These are phyloP conservation scores for Backusella luteola DNA, from an alignment of 192 early-diverging fungal species.

Conservation along the genomic window DNA sequence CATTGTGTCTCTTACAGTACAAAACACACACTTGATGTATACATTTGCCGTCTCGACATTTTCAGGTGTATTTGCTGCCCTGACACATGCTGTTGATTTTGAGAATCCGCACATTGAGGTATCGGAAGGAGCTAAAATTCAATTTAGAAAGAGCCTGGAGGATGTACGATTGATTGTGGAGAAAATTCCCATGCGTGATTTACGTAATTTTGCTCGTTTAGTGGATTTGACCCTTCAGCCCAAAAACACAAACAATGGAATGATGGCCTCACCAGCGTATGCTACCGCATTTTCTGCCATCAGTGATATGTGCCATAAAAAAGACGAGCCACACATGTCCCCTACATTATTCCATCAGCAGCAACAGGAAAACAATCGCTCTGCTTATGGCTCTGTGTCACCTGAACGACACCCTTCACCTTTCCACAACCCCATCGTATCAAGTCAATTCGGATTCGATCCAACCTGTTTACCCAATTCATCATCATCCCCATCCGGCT, in stretches of 20 bases:
- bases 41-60: conserved; percentile 11
- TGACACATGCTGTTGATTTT: conserved; percentile 29
- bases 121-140: conserved; percentile 19
- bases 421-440: conserved; percentile 9
- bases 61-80: conserved; percentile 25
- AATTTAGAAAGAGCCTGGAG: conserved; percentile 20
- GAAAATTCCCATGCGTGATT: conserved; percentile 13
- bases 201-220: conserved; percentile 17
- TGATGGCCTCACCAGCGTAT: background rate
- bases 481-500: background rate
- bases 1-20: conserved; percentile 19
- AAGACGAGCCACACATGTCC: background rate
- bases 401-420: conserved; percentile 8
- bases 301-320: conserved; percentile 17
- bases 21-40: conserved; percentile 18
- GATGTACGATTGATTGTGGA: conserved; percentile 16
- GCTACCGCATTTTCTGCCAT: conserved; percentile 20
- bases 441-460: conserved; percentile 10
- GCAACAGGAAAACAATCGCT: background rate
- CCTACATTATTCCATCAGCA: background rate
- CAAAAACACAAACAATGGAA: conserved; percentile 4
- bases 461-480: background rate
- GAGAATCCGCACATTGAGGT: conserved; percentile 12
- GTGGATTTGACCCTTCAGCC: conserved; percentile 16
- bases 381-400: conserved; percentile 7